phyloP scores from a whole-genome alignment of 1,284 basidiomycete genomes.

The Ustilago loliicola region DNA sequence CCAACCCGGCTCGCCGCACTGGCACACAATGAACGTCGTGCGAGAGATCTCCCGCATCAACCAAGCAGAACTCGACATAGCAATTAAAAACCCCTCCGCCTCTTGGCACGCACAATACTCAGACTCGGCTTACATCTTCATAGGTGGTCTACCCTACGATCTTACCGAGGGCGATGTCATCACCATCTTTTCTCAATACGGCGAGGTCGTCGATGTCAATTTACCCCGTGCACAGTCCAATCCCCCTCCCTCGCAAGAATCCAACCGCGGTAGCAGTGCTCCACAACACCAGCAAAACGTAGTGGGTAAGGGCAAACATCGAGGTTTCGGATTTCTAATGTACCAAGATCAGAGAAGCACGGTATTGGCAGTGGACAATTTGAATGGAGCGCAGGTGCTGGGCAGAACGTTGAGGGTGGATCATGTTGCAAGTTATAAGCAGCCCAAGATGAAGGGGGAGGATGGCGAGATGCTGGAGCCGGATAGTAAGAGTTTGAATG shows the following conservation, averaged over 20 bases:
- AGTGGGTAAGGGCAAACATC: slow-evolving; percentile 63
- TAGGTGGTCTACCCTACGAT: slow-evolving; percentile 74
- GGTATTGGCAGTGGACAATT: slow-evolving; percentile 95
- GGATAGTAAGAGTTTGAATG: slow-evolving; percentile 73
- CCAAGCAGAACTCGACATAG: slow-evolving; percentile 88
- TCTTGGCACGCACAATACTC: slow-evolving; percentile 99
- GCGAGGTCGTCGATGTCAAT: slow-evolving; percentile 94
- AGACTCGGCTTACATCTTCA: slow-evolving; percentile 94
- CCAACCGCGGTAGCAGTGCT: background rate
- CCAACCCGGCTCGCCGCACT: background rate
- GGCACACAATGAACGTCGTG: slow-evolving; percentile 72
- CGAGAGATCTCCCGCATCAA: slow-evolving; percentile 94
- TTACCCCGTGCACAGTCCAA: slow-evolving; percentile 75
- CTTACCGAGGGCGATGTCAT: slow-evolving; percentile 98
- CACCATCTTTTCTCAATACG: slow-evolving; percentile 96
- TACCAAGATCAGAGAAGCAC: slow-evolving; percentile 98
- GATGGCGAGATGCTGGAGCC: slow-evolving; percentile 90
- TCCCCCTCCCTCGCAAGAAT: slow-evolving; percentile 3
- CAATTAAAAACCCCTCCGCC: slow-evolving; percentile 76
- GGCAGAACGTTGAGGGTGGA: slow-evolving; percentile 88
- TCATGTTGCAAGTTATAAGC: slow-evolving; percentile 91
- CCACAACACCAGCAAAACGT: slow-evolving; percentile 3
- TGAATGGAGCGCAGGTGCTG: slow-evolving; percentile 92
- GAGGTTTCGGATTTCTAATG: slow-evolving; percentile 97
- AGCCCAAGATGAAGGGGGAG: slow-evolving; percentile 80